phyloP scores from a whole-genome alignment of 495 filamentous ascomycete species.

The Tuber aestivum region DNA sequence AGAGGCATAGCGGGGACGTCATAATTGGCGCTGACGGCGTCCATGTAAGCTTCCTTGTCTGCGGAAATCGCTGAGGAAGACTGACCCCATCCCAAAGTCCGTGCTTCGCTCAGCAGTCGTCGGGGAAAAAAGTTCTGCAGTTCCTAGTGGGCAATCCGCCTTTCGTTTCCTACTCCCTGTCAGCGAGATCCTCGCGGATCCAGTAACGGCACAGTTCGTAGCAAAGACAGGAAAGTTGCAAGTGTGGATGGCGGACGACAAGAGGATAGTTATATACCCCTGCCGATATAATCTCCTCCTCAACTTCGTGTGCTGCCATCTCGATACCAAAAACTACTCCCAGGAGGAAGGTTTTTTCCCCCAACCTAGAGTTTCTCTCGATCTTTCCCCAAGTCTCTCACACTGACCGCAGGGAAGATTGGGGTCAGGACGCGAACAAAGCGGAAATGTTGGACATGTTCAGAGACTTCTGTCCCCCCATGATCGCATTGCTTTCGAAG shows the following conservation, averaged over 20 bases:
- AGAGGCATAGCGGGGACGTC: constrained; percentile 43
- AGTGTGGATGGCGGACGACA: constrained; percentile 51
- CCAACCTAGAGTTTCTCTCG: background rate
- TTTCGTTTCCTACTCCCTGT: constrained; percentile 56
- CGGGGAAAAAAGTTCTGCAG: constrained; percentile 19
- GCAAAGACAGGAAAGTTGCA: constrained; percentile 45
- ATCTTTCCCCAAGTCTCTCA: background rate
- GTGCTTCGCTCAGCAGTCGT: constrained; percentile 31
- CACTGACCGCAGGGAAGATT: constrained; percentile 41
- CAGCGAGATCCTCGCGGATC: constrained; percentile 48
- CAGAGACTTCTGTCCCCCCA: constrained; percentile 49
- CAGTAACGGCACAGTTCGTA: constrained; percentile 43
- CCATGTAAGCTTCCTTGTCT: constrained; percentile 30
- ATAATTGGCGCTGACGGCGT: constrained; percentile 48
- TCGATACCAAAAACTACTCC: constrained; percentile 42
- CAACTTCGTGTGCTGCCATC: constrained; percentile 58
- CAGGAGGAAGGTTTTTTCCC: constrained; percentile 7
- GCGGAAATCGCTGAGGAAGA: background rate
- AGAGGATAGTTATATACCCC: constrained; percentile 56
- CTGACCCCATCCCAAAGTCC: constrained; percentile 33
- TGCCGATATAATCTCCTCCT: constrained; percentile 52
- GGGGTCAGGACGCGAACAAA: constrained; percentile 46
- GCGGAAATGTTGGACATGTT: constrained; percentile 48
- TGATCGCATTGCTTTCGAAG: constrained; percentile 49
- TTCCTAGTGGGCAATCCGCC: constrained; percentile 52